These are phyloP conservation scores for Colletotrichum karsti DNA, from an alignment of 2,329 filamentous ascomycete genomes.

Conservation along the genomic window DNA sequence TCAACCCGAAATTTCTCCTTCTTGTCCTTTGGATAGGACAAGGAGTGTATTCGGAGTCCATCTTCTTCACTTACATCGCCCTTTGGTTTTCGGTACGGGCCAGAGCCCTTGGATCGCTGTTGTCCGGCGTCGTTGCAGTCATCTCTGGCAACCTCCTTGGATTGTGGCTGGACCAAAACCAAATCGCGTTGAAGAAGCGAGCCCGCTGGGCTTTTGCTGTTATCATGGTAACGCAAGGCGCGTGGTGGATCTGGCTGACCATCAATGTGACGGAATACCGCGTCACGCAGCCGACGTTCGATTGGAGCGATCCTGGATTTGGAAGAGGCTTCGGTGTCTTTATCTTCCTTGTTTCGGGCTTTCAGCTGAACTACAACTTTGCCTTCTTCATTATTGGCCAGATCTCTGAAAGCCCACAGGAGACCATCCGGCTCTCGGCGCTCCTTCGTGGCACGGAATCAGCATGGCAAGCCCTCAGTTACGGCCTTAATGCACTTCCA, in stretches of 20 bases:
- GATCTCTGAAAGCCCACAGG: constrained; percentile 64
- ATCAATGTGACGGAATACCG: constrained; percentile 68
- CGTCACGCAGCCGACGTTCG: constrained; percentile 57
- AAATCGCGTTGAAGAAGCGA: constrained; percentile 58
- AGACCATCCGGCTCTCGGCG: constrained; percentile 71
- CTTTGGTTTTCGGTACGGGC: constrained; percentile 61
- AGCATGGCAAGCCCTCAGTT: constrained; percentile 74
- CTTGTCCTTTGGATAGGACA: constrained; percentile 59
- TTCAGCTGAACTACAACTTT: constrained; percentile 77
- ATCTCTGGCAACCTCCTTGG: constrained; percentile 70
- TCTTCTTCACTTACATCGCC: constrained; percentile 54
- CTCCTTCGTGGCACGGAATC: constrained; percentile 73
- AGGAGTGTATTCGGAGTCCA: constrained; percentile 50
- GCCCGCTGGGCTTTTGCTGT: constrained; percentile 60
- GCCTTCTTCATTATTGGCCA: constrained; percentile 74
- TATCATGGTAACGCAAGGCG: constrained; percentile 66
- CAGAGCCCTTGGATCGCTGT: constrained; percentile 53
- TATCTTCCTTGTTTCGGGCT: constrained; percentile 70
- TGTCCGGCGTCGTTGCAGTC: constrained; percentile 66
- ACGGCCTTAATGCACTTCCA: constrained; percentile 67
- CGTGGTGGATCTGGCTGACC: constrained; percentile 75
- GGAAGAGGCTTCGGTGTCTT: constrained; percentile 57
- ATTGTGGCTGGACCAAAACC: constrained; percentile 63
- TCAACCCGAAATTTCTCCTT: constrained; percentile 52
- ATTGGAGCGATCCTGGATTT: constrained; percentile 54